Evolutionary conservation across 2,329 filamentous ascomycete genomes (phyloP), one percentile per base, ranked within the genome.

Genomic region (Ascochyta rabiei): DNA sequence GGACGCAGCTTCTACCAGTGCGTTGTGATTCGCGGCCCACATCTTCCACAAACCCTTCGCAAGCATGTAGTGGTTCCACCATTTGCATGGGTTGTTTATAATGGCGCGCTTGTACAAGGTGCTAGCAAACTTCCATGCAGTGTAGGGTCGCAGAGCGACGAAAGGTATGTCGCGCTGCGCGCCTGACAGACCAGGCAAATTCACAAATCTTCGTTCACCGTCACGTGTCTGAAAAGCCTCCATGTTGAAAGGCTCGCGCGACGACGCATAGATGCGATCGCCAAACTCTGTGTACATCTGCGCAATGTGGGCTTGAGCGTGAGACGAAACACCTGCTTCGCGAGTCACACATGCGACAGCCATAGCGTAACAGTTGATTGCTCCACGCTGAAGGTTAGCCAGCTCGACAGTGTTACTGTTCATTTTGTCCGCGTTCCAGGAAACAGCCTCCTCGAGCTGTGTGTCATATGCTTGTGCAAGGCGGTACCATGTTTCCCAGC

Each of bases 401-500:
- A 96, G 76, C 53, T 96, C 91, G 4, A 80, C 78, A 50, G 89
- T 86, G 65, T 89, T 88, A 70, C 89, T 93, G 75, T 96, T 96
- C 76, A 96, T 88, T 75, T 96, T 96, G 63, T 96, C 91, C 0
- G 91, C 90, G 18, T 88, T 89, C 92, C 92, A 96, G 5, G 93
- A 84, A 5, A 96, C 89, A 6, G 88, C 86, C 73, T 96, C 92
- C 59, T 96, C 92, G 13, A 96, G 79, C 66, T 96, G 91, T 45
- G 90, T 89, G 73, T 96, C 92, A 67, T 91, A 93, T 43, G 89
- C 91, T 72, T 96, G 91, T 0, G 89, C 92, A 21, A 96, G 82
- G 12, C 91, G 85, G 72, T 93, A 95, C 92, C 92, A 96, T 0
- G 90, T 89, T 71, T 96, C 90, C 92, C 92, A 96, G 51, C 87